These are phyloP conservation scores for Nothophytophthora sp. DNA, from an alignment of 352 stramenopile genomes.

Conservation along the genomic window DNA sequence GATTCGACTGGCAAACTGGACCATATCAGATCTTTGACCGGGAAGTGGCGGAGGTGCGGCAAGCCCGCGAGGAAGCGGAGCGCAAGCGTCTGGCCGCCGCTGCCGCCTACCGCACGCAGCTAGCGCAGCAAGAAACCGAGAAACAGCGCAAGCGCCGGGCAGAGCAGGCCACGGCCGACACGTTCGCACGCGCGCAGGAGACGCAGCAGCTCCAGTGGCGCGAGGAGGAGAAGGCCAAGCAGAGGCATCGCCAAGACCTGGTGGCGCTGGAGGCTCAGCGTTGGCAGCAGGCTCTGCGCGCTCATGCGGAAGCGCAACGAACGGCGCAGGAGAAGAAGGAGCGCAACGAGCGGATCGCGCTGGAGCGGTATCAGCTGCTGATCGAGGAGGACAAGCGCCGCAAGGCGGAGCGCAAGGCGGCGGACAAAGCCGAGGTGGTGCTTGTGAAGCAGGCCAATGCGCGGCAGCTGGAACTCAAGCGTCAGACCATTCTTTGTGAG, in stretches of 20 bases:
- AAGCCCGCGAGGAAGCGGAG: constrained; percentile 49
- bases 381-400: constrained; percentile 49
- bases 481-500: constrained; percentile 30
- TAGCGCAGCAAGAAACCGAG: constrained; percentile 44
- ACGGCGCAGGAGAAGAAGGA: constrained; percentile 38
- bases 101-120: constrained; percentile 36
- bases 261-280: constrained; percentile 42
- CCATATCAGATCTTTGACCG: constrained; percentile 54
- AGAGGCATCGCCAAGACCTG: constrained; percentile 25
- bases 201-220: constrained; percentile 45
- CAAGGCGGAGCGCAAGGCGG: constrained; percentile 46
- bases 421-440: constrained; percentile 42
- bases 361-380: constrained; percentile 41
- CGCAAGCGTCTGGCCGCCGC: constrained; percentile 39
- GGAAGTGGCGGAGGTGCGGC: constrained; percentile 51
- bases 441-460: constrained; percentile 55
- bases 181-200: constrained; percentile 38
- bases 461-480: constrained; percentile 52
- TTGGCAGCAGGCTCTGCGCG: constrained; percentile 45
- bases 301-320: constrained; percentile 34
- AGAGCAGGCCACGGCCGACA: constrained; percentile 34
- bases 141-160: constrained; percentile 29
- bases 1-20: constrained; percentile 5
- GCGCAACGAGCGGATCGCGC: constrained; percentile 40
- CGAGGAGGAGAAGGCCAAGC: constrained; percentile 37